Base-by-base conservation (phyloP, 805 yeast genomes). In the Monosporozyma siamensis region DNA sequence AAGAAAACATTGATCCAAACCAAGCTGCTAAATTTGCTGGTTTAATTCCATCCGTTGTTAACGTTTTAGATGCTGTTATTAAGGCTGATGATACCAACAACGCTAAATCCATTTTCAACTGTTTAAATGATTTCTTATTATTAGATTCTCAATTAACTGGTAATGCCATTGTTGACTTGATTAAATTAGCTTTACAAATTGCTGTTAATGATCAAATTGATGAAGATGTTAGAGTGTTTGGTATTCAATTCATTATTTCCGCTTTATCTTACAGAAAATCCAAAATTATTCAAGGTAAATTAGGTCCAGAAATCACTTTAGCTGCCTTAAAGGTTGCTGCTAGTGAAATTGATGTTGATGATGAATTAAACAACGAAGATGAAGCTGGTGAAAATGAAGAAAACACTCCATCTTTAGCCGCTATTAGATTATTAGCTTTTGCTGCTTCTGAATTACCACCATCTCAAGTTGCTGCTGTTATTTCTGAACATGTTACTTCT, bases 301-400 rank as follows among this genome's bases (percentile, higher is more conserved):
- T 89, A 50, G 98, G 97, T 46, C 89, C 87, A 36, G 76, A 74
- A 43, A 74, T 92, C 53, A 78, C 92, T 34, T 63, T 75, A 48
- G 73, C 82, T 48, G 90, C 92, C 44, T 68, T 86, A 45, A 72
- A 75, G 52, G 78, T 90, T 49, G 82, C 92, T 20, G 73, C 88
- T 48, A 95, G 86, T 65, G 94, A 83, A 54, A 77, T 81, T 43
- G 92, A 83, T 51, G 82, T 77, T 36, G 84, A 77, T 42, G 80
- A 75, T 27, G 90, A 82, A 59, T 71, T 83, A 50, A 77, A 78
- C 49, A 80, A 76, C 46, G 90, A 83, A 55, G 89, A 82, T 49
- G 95, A 85, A 59, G 94, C 88, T 54, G 90, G 85, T 52, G 96
- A 88, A 64, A 88, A 86, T 58, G 96, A 88, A 67, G 97, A 90